These are phyloP conservation scores for Aspergillus arachidicola DNA, from an alignment of 2,329 filamentous ascomycete species.

Conservation along the genomic window DNA sequence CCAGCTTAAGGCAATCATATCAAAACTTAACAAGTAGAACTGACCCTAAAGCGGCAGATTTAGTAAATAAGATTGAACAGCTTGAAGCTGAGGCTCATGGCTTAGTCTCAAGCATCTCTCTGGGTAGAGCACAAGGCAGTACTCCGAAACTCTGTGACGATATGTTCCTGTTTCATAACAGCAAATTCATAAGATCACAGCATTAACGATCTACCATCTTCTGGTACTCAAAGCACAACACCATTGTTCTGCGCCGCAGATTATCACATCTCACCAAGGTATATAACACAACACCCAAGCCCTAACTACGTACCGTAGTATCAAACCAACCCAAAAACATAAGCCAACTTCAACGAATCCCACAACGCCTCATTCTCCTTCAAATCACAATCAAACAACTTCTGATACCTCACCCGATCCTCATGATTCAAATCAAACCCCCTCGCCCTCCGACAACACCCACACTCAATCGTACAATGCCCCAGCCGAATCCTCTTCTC, in stretches of 20 bases:
- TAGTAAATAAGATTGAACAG: neutral
- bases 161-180: neutral
- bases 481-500: neutral
- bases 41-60: neutral
- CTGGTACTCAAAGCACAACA: too few species aligned
- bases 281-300: too few species aligned
- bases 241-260: too few species aligned
- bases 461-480: slow-evolving; percentile 11
- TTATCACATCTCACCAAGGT: too few species aligned
- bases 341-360: slow-evolving; percentile 5
- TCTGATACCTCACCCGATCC: slow-evolving; percentile 6
- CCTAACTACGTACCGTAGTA: neutral
- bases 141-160: neutral
- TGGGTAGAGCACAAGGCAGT: neutral
- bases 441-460: slow-evolving; percentile 9
- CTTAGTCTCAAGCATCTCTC: neutral
- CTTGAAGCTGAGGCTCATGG: neutral
- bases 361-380: slow-evolving; percentile 6
- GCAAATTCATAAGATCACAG: neutral
- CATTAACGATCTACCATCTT: neutral
- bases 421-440: slow-evolving; percentile 11
- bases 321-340: slow-evolving; percentile 6
- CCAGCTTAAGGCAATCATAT: neutral
- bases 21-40: neutral
- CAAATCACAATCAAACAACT: slow-evolving; percentile 8